These are phyloP conservation scores for Biscogniauxia marginata DNA, from an alignment of 2,329 filamentous ascomycete genomes.

Conservation along the genomic window DNA sequence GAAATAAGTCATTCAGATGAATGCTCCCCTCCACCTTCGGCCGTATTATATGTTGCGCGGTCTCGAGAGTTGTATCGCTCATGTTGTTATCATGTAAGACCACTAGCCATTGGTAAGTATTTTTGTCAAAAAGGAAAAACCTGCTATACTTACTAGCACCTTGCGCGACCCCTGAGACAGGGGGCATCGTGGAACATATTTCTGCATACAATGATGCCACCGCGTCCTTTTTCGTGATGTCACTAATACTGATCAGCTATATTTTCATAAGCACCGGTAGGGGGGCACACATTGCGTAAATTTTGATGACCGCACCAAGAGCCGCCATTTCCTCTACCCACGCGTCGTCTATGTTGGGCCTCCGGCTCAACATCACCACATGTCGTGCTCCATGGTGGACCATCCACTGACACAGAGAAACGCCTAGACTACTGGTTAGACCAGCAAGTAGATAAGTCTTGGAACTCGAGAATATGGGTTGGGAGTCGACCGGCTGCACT, in stretches of 20 bases:
- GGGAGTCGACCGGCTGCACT: background rate
- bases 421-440: background rate
- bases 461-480: background rate
- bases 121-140: background rate
- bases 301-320: slow-evolving; percentile 6
- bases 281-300: background rate
- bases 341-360: slow-evolving; percentile 31
- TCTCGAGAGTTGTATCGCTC: background rate
- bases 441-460: slow-evolving; percentile 2
- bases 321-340: slow-evolving; percentile 25
- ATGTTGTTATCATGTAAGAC: background rate
- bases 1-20: slow-evolving; percentile 23
- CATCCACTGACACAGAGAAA: slow-evolving; percentile 41
- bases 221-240: background rate
- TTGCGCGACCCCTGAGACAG: background rate
- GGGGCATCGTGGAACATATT: background rate
- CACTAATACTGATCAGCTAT: background rate
- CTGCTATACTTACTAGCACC: background rate
- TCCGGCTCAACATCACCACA: slow-evolving; percentile 26
- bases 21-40: slow-evolving; percentile 27
- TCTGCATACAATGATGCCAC: background rate
- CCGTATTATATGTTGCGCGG: background rate
- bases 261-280: background rate
- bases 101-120: background rate
- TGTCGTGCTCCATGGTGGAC: slow-evolving; percentile 9